A percentile compares a stretch with the other conserved stretches of the same genome.
Evolutionary conservation across 345 rosid genomes (phyloP).

Genomic region (Physaria fendleri): DNA sequence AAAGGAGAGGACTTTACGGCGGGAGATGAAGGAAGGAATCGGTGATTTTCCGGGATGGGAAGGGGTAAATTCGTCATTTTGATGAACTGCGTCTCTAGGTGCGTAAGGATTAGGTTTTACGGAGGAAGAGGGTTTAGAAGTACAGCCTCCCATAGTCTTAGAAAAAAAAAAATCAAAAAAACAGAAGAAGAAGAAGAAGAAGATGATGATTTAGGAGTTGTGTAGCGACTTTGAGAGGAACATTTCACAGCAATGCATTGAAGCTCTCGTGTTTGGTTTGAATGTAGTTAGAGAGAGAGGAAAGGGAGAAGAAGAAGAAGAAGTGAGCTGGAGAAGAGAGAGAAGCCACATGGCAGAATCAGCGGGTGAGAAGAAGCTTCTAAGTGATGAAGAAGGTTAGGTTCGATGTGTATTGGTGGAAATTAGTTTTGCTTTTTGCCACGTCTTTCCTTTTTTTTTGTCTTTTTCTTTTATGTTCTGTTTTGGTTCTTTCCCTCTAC

Average conservation of each 20-base stretch:
- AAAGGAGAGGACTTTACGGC: conserved; percentile 37
- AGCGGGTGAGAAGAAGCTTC: conserved; percentile 21
- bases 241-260: conserved; percentile 34
- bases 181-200: conserved; percentile 9
- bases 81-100: conserved; percentile 24
- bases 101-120: conserved; percentile 64
- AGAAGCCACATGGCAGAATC: conserved; percentile 37
- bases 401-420: conserved; percentile 25
- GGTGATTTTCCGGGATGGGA: conserved; percentile 28
- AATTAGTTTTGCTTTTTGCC: conserved; percentile 29
- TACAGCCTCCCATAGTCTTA: conserved; percentile 59
- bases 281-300: conserved; percentile 2
- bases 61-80: conserved; percentile 31
- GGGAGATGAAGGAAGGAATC: conserved; percentile 20
- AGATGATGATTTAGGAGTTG: neutral
- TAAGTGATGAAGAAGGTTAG: conserved; percentile 14
- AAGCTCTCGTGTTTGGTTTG: conserved; percentile 18
- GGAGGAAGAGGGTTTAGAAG: conserved; percentile 50
- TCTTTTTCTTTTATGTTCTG: neutral
- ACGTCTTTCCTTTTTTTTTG: conserved; percentile 14
- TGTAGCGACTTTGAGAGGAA: conserved; percentile 22
- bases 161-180: neutral
- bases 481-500: too few relatives aligned
- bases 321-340: conserved; percentile 33
- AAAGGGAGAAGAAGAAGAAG: conserved; percentile 5